These are phyloP conservation scores for Erysimum cheiranthoides DNA, from an alignment of 345 rosid species.

Conservation along the genomic window DNA sequence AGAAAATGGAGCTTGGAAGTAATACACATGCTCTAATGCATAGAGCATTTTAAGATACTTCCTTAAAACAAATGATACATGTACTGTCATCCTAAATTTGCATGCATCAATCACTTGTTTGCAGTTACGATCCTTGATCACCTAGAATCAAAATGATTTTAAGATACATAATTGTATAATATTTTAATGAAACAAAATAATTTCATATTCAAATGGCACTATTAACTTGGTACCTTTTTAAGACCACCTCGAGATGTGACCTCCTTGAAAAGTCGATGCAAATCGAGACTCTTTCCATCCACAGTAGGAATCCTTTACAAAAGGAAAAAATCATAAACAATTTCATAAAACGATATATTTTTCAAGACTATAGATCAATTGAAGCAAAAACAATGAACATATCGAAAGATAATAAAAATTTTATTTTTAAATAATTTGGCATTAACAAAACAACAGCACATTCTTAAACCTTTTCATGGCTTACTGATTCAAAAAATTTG, in stretches of 20 bases:
- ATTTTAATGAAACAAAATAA: neutral
- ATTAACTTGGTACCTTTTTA: slow-evolving; percentile 44
- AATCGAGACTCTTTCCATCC: slow-evolving; percentile 65
- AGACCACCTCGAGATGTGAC: slow-evolving; percentile 85
- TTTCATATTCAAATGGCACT: neutral
- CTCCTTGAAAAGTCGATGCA: slow-evolving; percentile 75
- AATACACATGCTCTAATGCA: slow-evolving; percentile 81
- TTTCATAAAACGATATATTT: neutral
- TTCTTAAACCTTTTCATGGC: neutral
- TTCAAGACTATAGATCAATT: neutral
- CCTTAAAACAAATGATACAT: slow-evolving; percentile 70
- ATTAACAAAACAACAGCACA: neutral
- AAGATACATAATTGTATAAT: neutral
- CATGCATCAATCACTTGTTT: slow-evolving; percentile 70
- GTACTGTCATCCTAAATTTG: slow-evolving; percentile 65
- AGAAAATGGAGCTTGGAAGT: slow-evolving; percentile 52
- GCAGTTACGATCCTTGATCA: slow-evolving; percentile 72
- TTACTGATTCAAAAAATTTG: neutral
- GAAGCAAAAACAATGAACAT: slow-evolving; percentile 2
- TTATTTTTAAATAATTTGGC: neutral
- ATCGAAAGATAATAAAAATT: neutral
- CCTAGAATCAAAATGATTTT: slow-evolving; percentile 46
- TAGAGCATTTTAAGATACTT: slow-evolving; percentile 67
- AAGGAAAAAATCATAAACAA: neutral
- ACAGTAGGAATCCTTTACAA: slow-evolving; percentile 66